A percentile compares a stretch with the other conserved stretches of the same genome.
phyloP scores from a whole-genome alignment of 2,329 filamentous ascomycete genomes.

The Chaetomiaceae sp. region DNA sequence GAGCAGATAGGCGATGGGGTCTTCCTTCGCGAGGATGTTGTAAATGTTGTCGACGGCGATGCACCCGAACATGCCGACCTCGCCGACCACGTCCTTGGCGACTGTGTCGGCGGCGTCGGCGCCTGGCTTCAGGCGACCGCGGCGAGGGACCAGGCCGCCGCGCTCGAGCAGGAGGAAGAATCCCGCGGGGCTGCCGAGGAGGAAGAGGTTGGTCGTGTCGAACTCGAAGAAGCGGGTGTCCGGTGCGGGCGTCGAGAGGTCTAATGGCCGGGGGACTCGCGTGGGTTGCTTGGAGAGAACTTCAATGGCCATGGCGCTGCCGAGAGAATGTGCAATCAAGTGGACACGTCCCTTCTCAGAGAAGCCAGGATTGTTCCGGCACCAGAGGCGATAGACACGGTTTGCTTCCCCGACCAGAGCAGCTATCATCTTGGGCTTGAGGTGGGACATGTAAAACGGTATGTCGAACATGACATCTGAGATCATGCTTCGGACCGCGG shows the following conservation, averaged over 20 bases:
- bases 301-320: constrained; percentile 91
- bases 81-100: constrained; percentile 63
- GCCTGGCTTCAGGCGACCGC: constrained; percentile 70
- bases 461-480: constrained; percentile 98
- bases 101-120: constrained; percentile 59
- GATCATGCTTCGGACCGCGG: constrained; percentile 87
- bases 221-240: constrained; percentile 74
- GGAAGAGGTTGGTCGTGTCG: constrained; percentile 82
- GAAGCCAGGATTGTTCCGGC: constrained; percentile 86
- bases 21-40: constrained; percentile 72
- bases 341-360: constrained; percentile 77
- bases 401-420: constrained; percentile 90
- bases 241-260: constrained; percentile 38
- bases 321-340: constrained; percentile 87
- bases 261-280: constrained; percentile 47
- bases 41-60: constrained; percentile 94
- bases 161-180: constrained; percentile 89
- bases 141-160: constrained; percentile 66
- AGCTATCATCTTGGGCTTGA: constrained; percentile 90
- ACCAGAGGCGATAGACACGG: constrained; percentile 93
- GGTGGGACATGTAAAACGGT: constrained; percentile 94
- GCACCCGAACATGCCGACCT: constrained; percentile 78
- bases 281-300: constrained; percentile 88
- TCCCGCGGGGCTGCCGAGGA: constrained; percentile 83
- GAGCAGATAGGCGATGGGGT: constrained; percentile 82